phyloP scores from a whole-genome alignment of 805 yeast genomes.

The Kodamaea lidongshanica region DNA sequence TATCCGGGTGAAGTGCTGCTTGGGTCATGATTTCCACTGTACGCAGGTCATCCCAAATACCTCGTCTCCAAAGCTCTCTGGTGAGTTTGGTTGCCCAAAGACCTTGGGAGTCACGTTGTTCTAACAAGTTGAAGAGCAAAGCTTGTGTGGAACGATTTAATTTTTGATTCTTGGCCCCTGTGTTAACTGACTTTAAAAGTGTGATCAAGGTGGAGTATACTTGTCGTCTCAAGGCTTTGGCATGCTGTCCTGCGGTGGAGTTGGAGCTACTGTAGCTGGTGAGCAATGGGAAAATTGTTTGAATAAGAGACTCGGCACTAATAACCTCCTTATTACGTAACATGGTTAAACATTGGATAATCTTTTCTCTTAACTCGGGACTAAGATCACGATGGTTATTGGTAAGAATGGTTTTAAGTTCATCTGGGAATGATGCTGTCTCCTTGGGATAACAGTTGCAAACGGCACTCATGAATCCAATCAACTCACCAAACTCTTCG shows the following conservation, averaged over 20 bases:
- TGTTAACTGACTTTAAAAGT: slow-evolving; percentile 73
- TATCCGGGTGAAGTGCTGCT: slow-evolving; percentile 84
- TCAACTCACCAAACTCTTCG: slow-evolving; percentile 71
- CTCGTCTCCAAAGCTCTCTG: slow-evolving; percentile 94
- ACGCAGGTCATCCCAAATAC: slow-evolving; percentile 96
- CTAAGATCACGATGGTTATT: slow-evolving; percentile 77
- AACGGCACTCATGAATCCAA: slow-evolving; percentile 89
- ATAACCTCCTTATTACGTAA: slow-evolving; percentile 79
- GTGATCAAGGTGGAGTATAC: slow-evolving; percentile 75
- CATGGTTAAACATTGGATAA: slow-evolving; percentile 84
- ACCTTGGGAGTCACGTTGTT: slow-evolving; percentile 71
- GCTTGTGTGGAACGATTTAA: slow-evolving; percentile 90
- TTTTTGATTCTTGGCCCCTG: slow-evolving; percentile 85
- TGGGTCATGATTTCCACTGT: slow-evolving; percentile 97
- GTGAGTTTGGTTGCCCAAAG: slow-evolving; percentile 95
- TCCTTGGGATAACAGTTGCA: slow-evolving; percentile 86
- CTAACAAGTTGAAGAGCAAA: slow-evolving; percentile 76
- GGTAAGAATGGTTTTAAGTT: slow-evolving; percentile 58
- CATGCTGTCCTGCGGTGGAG: slow-evolving; percentile 51
- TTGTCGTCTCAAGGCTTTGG: slow-evolving; percentile 76
- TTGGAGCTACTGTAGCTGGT: slow-evolving; percentile 49
- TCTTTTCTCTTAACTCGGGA: slow-evolving; percentile 85
- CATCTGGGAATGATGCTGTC: slow-evolving; percentile 78
- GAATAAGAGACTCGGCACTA: slow-evolving; percentile 72
- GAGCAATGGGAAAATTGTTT: slow-evolving; percentile 82